Percentiles rank a stretch among this genome's conserved stretches.
These are phyloP conservation scores for Tubosaeta sp. DNA, from an alignment of 768 basidiomycete species.

Conservation along the genomic window DNA sequence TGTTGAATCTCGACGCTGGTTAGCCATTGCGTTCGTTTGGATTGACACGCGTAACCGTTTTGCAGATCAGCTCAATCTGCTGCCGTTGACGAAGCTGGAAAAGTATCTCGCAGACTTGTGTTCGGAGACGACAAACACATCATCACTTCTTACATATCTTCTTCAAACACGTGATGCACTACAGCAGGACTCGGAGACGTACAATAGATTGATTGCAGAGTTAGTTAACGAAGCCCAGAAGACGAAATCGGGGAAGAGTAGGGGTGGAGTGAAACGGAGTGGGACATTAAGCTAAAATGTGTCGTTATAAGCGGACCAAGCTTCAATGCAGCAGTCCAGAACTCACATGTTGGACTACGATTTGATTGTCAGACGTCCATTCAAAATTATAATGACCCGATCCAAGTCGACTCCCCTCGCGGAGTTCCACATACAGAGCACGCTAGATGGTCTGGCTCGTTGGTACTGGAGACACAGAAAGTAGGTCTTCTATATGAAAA, in stretches of 20 bases:
- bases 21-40: slow-evolving; percentile 15
- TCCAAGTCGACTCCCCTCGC: slow-evolving; percentile 35
- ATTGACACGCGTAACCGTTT: slow-evolving; percentile 2
- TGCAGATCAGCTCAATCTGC: slow-evolving; percentile 66
- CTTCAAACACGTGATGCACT: slow-evolving; percentile 77
- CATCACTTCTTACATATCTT: slow-evolving; percentile 72
- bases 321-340: no score
- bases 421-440: slow-evolving; percentile 61
- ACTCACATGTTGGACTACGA: no score
- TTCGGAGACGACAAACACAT: slow-evolving; percentile 69
- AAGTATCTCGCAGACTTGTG: slow-evolving; percentile 64
- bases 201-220: slow-evolving; percentile 87
- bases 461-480: slow-evolving; percentile 37
- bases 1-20: slow-evolving; percentile 71
- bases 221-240: slow-evolving; percentile 91
- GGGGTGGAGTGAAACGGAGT: slow-evolving; percentile 43
- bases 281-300: slow-evolving; percentile 38
- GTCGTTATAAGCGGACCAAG: background rate
- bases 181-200: slow-evolving; percentile 85
- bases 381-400: no score
- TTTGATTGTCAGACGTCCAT: no score
- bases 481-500: background rate
- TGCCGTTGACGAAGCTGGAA: slow-evolving; percentile 66
- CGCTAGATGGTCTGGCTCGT: slow-evolving; percentile 49
- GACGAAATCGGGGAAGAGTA: slow-evolving; percentile 62